A percentile compares a stretch with the other conserved stretches of the same genome.
phyloP scores from a whole-genome alignment of 164 flowering plant genomes.

The Liquidambar formosana region DNA sequence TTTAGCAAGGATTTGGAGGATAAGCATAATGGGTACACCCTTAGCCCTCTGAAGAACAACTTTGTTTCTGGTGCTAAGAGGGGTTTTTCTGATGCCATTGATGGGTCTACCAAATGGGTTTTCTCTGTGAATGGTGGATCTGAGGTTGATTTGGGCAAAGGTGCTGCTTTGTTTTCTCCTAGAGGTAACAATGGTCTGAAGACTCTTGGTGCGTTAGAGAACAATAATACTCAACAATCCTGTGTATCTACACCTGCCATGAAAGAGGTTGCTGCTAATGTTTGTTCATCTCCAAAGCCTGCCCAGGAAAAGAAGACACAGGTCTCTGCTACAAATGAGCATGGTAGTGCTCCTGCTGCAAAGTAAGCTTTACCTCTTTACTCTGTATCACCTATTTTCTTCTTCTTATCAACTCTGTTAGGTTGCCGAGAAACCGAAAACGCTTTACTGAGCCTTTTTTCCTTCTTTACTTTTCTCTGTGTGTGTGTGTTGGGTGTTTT shows the following conservation, averaged over 20 bases:
- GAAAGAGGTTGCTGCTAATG: constrained; percentile 21
- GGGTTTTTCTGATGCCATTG: constrained; percentile 40
- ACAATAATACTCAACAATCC: constrained; percentile 2
- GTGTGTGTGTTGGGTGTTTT: too few species aligned
- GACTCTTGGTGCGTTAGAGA: constrained; percentile 10
- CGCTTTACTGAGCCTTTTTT: too few species aligned
- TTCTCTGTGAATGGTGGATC: constrained; percentile 29
- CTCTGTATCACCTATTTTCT: neutral
- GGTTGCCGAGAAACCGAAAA: neutral
- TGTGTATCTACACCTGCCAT: constrained; percentile 8
- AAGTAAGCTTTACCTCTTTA: constrained; percentile 33
- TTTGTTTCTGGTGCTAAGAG: constrained; percentile 32
- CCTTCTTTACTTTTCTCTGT: too few species aligned
- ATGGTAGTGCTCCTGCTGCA: constrained; percentile 43
- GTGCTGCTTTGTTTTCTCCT: constrained; percentile 20
- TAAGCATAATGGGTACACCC: constrained; percentile 19
- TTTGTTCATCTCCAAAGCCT: constrained; percentile 27
- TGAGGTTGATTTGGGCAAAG: constrained; percentile 30
- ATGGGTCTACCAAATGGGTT: constrained; percentile 30
- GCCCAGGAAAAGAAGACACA: constrained; percentile 35
- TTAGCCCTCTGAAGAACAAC: constrained; percentile 16
- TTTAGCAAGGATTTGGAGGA: constrained; percentile 27
- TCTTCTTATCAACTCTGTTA: neutral
- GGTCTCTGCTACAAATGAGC: constrained; percentile 26
- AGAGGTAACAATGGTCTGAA: constrained; percentile 16